Conservation (phyloP, 495 filamentous ascomycete genomes). For the Chaetomium tenue region DNA sequence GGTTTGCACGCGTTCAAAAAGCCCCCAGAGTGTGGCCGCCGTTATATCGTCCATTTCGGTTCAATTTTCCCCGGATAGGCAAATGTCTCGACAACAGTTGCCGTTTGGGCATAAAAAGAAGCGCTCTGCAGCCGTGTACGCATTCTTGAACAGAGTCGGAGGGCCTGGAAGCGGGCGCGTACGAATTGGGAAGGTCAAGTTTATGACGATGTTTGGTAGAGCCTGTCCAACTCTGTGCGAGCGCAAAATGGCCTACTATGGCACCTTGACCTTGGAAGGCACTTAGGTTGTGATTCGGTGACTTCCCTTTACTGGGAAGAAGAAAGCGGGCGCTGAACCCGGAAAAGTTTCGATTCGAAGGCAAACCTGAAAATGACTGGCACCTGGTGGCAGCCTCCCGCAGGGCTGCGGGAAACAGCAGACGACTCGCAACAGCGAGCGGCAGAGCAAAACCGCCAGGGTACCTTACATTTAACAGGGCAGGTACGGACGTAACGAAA, state of each 20-base stretch:
- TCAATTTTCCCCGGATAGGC: constrained; percentile 4
- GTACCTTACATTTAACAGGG: background rate
- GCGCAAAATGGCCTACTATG: too few species aligned
- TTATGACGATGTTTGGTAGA: background rate
- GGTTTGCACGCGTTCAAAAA: too few species aligned
- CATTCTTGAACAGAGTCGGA: background rate
- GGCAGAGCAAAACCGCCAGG: too few species aligned
- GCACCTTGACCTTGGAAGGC: background rate
- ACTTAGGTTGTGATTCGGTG: background rate
- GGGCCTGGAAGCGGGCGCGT: background rate
- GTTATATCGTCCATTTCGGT: constrained; percentile 3
- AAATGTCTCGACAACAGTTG: background rate
- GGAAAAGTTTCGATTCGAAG: too few species aligned
- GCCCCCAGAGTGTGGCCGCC: background rate
- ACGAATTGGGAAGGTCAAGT: background rate
- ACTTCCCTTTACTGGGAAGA: background rate
- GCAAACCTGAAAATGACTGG: too few species aligned
- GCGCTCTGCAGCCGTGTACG: background rate
- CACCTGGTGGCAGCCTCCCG: too few species aligned
- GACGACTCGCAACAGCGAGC: background rate
- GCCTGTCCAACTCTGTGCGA: background rate
- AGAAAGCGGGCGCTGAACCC: too few species aligned
- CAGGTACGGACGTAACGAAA: constrained; percentile 24
- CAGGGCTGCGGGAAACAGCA: constrained; percentile 17
- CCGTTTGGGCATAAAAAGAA: background rate